Evolutionary conservation across 306 rosid species (phyloP), one percentile per base, ranked within the genome.

Genomic region (Castanea crenata): DNA sequence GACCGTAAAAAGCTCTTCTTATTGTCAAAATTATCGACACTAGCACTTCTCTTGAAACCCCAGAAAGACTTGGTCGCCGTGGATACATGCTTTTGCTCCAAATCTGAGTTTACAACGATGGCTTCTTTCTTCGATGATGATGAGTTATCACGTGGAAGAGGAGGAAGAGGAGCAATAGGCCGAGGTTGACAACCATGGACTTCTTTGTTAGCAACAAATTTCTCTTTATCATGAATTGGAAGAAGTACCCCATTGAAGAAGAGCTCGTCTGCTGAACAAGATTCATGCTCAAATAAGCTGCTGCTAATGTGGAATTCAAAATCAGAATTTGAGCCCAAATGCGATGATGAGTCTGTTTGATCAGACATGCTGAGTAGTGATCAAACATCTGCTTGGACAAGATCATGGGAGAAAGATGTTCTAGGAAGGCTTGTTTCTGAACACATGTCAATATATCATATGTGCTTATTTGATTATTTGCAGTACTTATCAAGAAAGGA

Each of bases 181-280:
- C 61, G 29, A 49, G 74, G 18, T 81, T 84, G 71, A 18, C 46
- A 34, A 49, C 27, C 35, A 55, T 73, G 81, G 6, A 55, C 75
- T 27, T 76, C 78, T 70, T 78, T 86, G 55, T 55, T 65, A 18
- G 81, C 67, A 56, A 27, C 31, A 67, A 69, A 78, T 38, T 58
- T 84, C 13, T 85, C 77, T 78, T 78, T 86, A n/a, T 80, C 85
- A 41, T 87, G 89, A 29, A 77, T 82, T 3, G 99, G 96, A 82
- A 89, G 91, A 78, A 95, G 92, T 12, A 90, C 51, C 0, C 98
- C 99, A 83, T 93, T 88, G 10, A 89, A 90, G 83, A 95, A 95
- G 65, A 95, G 94, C 77, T 95, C 98, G 85, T 93, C 99, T 20
- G 99, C 98, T 1, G 92, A 85, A 63, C 92, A 88, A 74, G 92